A percentile compares a stretch with the other conserved stretches of the same genome.
phyloP scores from a whole-genome alignment of 805 yeast species.

The Candida nonsorbophila region DNA sequence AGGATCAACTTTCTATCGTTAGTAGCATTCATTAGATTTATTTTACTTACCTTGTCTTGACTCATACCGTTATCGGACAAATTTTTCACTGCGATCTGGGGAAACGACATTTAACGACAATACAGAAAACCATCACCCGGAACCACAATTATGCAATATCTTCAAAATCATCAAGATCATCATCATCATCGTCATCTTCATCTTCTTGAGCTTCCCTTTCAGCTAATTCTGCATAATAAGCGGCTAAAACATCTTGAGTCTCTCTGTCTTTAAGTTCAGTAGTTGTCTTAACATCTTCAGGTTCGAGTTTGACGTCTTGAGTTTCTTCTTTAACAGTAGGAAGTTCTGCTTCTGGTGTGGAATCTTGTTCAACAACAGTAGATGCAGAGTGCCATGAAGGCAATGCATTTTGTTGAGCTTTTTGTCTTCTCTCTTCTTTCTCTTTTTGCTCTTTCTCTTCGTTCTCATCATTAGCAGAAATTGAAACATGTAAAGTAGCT shows the following conservation, averaged over 20 bases:
- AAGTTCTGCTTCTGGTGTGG: conserved; percentile 8
- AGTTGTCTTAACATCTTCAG: conserved; percentile 8
- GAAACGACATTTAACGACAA: too few relatives aligned
- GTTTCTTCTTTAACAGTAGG: conserved; percentile 21
- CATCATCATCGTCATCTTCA: conserved; percentile 46
- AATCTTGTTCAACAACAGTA: conserved; percentile 59
- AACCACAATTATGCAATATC: conserved; percentile 13
- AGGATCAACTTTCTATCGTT: conserved; percentile 52
- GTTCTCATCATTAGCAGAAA: conserved; percentile 82
- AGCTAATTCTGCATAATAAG: conserved; percentile 72
- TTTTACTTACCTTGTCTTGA: conserved; percentile 9
- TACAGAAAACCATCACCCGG: background rate
- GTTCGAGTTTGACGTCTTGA: conserved; percentile 13
- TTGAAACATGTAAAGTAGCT: conserved; percentile 85
- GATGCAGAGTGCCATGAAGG: conserved; percentile 95
- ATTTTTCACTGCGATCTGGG: conserved; percentile 3
- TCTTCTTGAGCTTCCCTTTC: conserved; percentile 62
- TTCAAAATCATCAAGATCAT: conserved; percentile 29
- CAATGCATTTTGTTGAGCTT: conserved; percentile 84
- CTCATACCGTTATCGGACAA: conserved; percentile 6
- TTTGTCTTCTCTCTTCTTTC: conserved; percentile 61
- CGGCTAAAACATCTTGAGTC: conserved; percentile 61
- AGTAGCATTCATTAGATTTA: conserved; percentile 1
- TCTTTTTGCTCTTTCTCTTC: conserved; percentile 60
- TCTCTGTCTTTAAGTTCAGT: conserved; percentile 53